Conservation (phyloP, 306 rosid species). For the Elaeagnus macrophylla region DNA sequence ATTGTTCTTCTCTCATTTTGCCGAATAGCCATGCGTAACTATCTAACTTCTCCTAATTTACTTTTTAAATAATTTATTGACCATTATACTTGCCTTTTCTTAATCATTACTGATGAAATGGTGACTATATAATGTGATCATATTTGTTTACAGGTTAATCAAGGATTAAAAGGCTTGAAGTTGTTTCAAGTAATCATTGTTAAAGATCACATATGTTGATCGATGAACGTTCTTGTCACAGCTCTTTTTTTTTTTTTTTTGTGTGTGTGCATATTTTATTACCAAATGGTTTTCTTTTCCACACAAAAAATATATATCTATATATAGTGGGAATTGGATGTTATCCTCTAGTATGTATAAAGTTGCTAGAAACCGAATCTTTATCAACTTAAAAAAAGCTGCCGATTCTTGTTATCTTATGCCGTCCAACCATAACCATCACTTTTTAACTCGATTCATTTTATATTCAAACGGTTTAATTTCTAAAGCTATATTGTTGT, state of each 20-base stretch:
- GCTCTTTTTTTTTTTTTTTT: slow-evolving; percentile 25
- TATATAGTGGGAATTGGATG: slow-evolving; percentile 18
- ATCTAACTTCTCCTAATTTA: neutral
- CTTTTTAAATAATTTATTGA: neutral
- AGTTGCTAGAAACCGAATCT: slow-evolving; percentile 24
- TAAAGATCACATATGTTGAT: slow-evolving; percentile 24
- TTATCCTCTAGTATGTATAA: slow-evolving; percentile 19
- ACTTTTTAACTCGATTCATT: slow-evolving; percentile 3
- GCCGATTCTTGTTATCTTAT: slow-evolving; percentile 33
- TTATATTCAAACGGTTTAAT: slow-evolving; percentile 1
- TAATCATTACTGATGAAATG: neutral
- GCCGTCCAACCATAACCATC: slow-evolving; percentile 29
- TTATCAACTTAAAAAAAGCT: slow-evolving; percentile 34
- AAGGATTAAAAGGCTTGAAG: neutral
- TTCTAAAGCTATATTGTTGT: slow-evolving; percentile 8
- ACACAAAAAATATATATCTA: slow-evolving; percentile 22
- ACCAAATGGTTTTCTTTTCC: slow-evolving; percentile 12
- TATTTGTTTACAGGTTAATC: slow-evolving; percentile 31
- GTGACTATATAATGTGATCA: no score
- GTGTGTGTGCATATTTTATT: slow-evolving; percentile 22
- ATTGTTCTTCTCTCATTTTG: slow-evolving; percentile 84
- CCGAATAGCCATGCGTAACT: slow-evolving; percentile 55
- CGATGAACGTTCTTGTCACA: slow-evolving; percentile 22
- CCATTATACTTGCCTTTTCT: neutral
- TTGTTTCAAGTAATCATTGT: slow-evolving; percentile 18